These are phyloP conservation scores for Neotropicomus parvogracilis DNA, from an alignment of 1,284 basidiomycete genomes.

Conservation along the genomic window DNA sequence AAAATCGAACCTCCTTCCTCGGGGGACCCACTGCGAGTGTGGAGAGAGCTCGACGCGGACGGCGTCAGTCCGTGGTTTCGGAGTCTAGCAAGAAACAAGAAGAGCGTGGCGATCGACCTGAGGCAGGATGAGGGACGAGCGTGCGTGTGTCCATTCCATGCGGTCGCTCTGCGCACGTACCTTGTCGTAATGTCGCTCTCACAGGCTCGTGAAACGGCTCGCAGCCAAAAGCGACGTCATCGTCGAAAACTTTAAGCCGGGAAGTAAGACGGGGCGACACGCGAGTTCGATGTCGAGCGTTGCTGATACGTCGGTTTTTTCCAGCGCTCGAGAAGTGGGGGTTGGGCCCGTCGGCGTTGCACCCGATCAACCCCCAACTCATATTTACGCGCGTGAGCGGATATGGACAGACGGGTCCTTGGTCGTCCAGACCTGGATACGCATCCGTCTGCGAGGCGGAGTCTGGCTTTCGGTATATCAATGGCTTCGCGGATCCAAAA, in stretches of 20 bases:
- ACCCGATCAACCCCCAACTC: constrained; percentile 56
- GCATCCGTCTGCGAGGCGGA: constrained; percentile 73
- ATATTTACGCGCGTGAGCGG: constrained; percentile 72
- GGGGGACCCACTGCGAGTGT: constrained; percentile 67
- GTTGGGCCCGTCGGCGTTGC: constrained; percentile 54
- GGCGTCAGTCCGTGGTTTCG: constrained; percentile 71
- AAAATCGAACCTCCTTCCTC: constrained; percentile 60
- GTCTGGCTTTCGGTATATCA: constrained; percentile 69
- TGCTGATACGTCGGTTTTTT: neutral
- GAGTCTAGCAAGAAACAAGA: constrained; percentile 67
- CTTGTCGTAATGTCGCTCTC: neutral
- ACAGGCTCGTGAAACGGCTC: constrained; percentile 57
- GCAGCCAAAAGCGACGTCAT: constrained; percentile 62
- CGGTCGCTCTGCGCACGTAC: neutral
- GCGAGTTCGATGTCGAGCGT: neutral
- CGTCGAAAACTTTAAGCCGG: constrained; percentile 70
- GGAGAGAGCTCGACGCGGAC: constrained; percentile 66
- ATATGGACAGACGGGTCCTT: constrained; percentile 70
- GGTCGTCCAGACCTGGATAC: constrained; percentile 64
- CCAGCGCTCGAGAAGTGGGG: constrained; percentile 67
- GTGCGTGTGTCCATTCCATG: constrained; percentile 36
- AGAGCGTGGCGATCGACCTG: constrained; percentile 65
- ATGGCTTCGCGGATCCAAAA: constrained; percentile 55
- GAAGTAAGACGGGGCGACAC: constrained; percentile 47
- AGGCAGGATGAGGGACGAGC: constrained; percentile 57